phyloP scores from a whole-genome alignment of 2,329 filamentous ascomycete species.

The Helotiales sp. region DNA sequence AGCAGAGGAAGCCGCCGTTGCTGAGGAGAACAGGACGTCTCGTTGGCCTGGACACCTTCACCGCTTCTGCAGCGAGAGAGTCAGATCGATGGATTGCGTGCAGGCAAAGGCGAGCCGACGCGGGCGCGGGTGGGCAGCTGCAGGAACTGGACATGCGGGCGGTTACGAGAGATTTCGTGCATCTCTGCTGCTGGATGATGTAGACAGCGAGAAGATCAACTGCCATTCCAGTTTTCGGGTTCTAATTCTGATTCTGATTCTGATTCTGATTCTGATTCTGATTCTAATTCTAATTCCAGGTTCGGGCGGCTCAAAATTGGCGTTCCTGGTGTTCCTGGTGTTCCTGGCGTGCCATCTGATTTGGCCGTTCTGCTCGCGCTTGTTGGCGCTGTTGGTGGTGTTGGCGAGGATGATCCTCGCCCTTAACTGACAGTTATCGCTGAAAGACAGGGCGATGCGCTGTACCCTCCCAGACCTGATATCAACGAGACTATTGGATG shows the following conservation, averaged over 20 bases:
- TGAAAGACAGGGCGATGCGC: conserved; percentile 9
- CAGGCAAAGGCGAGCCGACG: not conserved
- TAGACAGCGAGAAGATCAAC: not conserved
- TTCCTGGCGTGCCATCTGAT: not conserved
- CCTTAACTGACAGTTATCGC: conserved; percentile 5
- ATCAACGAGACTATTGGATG: conserved; percentile 5
- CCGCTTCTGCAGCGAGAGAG: conserved; percentile 16
- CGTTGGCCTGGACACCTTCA: conserved; percentile 24
- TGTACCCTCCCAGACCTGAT: not conserved
- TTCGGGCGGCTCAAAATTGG: not conserved
- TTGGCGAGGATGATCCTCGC: conserved; percentile 4
- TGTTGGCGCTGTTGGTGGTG: conserved; percentile 4
- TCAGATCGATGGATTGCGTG: conserved; percentile 1
- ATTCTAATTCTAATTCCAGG: not conserved
- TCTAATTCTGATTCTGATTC: not conserved
- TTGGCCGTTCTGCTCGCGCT: conserved; percentile 12
- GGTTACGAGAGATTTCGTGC: not conserved
- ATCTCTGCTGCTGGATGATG: not conserved
- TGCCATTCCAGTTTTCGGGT: not conserved
- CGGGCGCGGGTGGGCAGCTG: not conserved
- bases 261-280: no score
- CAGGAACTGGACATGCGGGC: not conserved
- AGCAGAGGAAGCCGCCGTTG: not conserved
- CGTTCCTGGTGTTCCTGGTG: not conserved
- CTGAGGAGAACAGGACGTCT: not conserved